These are phyloP conservation scores for Corymbia maculata DNA, from an alignment of 345 rosid species.

Conservation along the genomic window DNA sequence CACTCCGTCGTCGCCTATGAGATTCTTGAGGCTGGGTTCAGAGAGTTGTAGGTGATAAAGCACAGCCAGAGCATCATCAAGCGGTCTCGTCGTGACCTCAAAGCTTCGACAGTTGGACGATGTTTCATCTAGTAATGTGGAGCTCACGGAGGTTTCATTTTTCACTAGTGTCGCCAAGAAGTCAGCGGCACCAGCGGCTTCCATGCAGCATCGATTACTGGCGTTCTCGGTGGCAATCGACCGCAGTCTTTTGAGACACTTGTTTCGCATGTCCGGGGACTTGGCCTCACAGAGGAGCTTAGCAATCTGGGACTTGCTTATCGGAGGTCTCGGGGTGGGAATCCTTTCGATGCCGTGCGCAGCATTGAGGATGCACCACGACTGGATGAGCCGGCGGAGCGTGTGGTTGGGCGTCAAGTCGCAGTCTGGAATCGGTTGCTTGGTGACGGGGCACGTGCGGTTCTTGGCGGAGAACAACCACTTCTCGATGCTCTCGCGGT, in stretches of 20 bases:
- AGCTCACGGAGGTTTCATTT: neutral
- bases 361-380: slow-evolving; percentile 83
- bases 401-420: slow-evolving; percentile 74
- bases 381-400: slow-evolving; percentile 70
- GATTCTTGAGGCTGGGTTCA: slow-evolving; percentile 45
- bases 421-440: slow-evolving; percentile 33
- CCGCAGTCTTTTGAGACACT: slow-evolving; percentile 40
- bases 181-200: slow-evolving; percentile 59
- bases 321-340: slow-evolving; percentile 73
- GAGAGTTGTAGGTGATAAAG: slow-evolving; percentile 56
- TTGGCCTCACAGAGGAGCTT: slow-evolving; percentile 45
- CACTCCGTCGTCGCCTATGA: slow-evolving; percentile 23
- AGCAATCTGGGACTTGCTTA: slow-evolving; percentile 39
- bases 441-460: slow-evolving; percentile 29
- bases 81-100: slow-evolving; percentile 7
- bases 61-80: slow-evolving; percentile 55
- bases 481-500: slow-evolving; percentile 3
- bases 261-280: slow-evolving; percentile 27
- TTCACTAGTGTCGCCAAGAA: slow-evolving; percentile 7
- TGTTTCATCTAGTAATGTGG: no score
- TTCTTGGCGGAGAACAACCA: neutral
- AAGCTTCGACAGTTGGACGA: slow-evolving; percentile 10
- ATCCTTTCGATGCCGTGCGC: slow-evolving; percentile 63
- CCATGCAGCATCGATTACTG: slow-evolving; percentile 59
- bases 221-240: slow-evolving; percentile 44